Base-by-base conservation (phyloP, 306 rosid genomes). In the Oemleria cerasiformis region DNA sequence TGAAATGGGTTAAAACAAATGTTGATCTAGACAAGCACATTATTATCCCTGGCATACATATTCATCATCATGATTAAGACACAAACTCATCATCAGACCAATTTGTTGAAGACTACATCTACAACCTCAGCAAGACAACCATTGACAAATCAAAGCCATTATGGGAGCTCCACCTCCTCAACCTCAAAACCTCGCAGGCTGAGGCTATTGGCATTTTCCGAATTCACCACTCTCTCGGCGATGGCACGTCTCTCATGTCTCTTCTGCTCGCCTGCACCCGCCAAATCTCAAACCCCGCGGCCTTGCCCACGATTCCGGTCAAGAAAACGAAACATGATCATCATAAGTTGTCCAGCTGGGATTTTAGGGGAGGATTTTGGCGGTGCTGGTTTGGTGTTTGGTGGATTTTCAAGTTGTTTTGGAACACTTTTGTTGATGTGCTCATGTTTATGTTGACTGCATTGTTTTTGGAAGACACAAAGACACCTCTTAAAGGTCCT, bases 141-240 rank as follows among this genome's bases (percentile, higher is more conserved):
- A 15, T 81, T 13, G 81, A 81, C 73, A 81, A 68, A 50, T 61
- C 81, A 23, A 69, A 56, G 49, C 81, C 85, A 8, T 69, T 77
- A 2, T 81, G 85, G 85, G 82, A 81, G 8, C 49, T 81, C 39
- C 85, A 81, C 48, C n/a, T 81, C 16, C 70, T 81, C 23, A 73
- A 81, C 45, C 34, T 77, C 25, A 73, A 74, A 74, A 81, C 82
- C 19, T 73, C 82, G 2, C 19, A 64, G 23, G 76, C 85, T 7
- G 79, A 77, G 54, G 71, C 67, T 1, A 45, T 57, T 3, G 82
- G 42, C 2, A 68, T 81, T 6, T 81, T 81, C 55, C 56, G 85
- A 63, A 34, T 77, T 49, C 85, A 81, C 49, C 85, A 77, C 62
- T 73, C 85, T n/a, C 77, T 81, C 17, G 85, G 85, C 8, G 85